Conservation (phyloP, 495 filamentous ascomycete species). For the Trichocladium antarcticum region DNA sequence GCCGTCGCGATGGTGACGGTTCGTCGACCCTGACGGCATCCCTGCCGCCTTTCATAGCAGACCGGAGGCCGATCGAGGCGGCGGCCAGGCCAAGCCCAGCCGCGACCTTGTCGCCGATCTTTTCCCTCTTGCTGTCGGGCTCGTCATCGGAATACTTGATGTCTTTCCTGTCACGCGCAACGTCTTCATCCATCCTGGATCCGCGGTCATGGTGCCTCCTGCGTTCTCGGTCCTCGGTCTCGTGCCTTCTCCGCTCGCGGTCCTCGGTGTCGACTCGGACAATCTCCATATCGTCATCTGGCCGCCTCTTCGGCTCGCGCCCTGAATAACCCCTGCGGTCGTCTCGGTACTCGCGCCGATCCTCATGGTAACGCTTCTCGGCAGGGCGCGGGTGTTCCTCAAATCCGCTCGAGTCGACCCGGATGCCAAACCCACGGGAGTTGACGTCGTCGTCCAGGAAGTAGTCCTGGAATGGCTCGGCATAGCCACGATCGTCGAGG, state of each 20-base stretch:
- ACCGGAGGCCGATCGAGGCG: slow-evolving; percentile 27
- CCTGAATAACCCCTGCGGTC: slow-evolving; percentile 13
- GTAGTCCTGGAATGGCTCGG: slow-evolving; percentile 24
- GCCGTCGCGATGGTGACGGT: slow-evolving; percentile 14
- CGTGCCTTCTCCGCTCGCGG: slow-evolving; percentile 10
- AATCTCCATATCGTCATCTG: slow-evolving; percentile 29
- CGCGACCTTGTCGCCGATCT: slow-evolving; percentile 29
- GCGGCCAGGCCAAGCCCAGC: slow-evolving; percentile 30
- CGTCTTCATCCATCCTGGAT: slow-evolving; percentile 16
- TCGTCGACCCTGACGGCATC: slow-evolving; percentile 24
- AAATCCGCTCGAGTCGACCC: slow-evolving; percentile 25
- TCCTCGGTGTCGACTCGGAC: slow-evolving; percentile 17
- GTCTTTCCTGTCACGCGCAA: slow-evolving; percentile 16
- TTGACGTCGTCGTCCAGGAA: slow-evolving; percentile 32
- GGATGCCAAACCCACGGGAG: slow-evolving; percentile 37
- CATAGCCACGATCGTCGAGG: slow-evolving; percentile 28
- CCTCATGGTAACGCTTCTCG: slow-evolving; percentile 25
- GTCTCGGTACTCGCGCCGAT: slow-evolving; percentile 28
- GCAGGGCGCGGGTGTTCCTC: slow-evolving; percentile 22
- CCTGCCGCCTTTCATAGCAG: slow-evolving; percentile 24
- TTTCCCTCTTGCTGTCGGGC: slow-evolving; percentile 18
- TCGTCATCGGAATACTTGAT: slow-evolving; percentile 19
- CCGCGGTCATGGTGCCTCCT: slow-evolving; percentile 19
- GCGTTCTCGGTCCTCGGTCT: slow-evolving; percentile 14
- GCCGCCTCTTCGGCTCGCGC: slow-evolving; percentile 26